phyloP scores from a whole-genome alignment of 2,329 filamentous ascomycete genomes.

The Clonostachys solani region DNA sequence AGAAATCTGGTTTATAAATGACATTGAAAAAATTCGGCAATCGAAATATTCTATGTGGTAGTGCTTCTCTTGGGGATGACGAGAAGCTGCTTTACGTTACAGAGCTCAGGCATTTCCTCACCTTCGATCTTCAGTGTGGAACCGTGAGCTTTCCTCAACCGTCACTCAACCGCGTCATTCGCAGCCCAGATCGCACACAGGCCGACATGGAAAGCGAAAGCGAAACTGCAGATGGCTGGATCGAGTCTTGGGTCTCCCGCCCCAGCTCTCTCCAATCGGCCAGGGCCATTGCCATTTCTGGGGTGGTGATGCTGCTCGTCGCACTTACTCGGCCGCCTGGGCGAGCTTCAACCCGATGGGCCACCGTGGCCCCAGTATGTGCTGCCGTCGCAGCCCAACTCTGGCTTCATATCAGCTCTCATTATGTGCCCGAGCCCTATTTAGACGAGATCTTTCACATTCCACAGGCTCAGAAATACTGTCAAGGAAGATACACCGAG shows the following conservation, averaged over 20 bases:
- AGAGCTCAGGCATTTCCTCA: too few relatives aligned
- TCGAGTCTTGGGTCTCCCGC: not conserved
- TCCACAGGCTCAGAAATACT: slow-evolving; percentile 87
- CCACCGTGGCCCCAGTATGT: not conserved
- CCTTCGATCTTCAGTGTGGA: too few relatives aligned
- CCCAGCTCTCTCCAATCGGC: not conserved
- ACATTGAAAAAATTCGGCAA: too few relatives aligned
- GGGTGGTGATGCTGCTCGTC: not conserved
- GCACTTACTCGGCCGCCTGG: not conserved
- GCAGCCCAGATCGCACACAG: too few relatives aligned
- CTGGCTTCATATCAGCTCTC: slow-evolving; percentile 4
- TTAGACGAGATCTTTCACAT: slow-evolving; percentile 84
- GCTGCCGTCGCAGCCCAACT: not conserved
- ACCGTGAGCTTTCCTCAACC: too few relatives aligned
- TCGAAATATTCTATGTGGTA: too few relatives aligned
- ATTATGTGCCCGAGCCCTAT: slow-evolving; percentile 46
- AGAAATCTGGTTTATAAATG: too few relatives aligned
- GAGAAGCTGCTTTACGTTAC: too few relatives aligned
- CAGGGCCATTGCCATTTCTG: not conserved
- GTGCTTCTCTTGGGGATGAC: too few relatives aligned
- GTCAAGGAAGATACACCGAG: slow-evolving; percentile 63
- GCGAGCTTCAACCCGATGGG: not conserved
- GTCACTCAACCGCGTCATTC: too few relatives aligned
- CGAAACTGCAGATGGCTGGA: too few relatives aligned
- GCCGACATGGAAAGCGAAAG: too few relatives aligned